A percentile compares a stretch with the other conserved stretches of the same genome.
Evolutionary conservation across 2,329 filamentous ascomycete genomes (phyloP).

Genomic region (Paecilomyces variotii): DNA sequence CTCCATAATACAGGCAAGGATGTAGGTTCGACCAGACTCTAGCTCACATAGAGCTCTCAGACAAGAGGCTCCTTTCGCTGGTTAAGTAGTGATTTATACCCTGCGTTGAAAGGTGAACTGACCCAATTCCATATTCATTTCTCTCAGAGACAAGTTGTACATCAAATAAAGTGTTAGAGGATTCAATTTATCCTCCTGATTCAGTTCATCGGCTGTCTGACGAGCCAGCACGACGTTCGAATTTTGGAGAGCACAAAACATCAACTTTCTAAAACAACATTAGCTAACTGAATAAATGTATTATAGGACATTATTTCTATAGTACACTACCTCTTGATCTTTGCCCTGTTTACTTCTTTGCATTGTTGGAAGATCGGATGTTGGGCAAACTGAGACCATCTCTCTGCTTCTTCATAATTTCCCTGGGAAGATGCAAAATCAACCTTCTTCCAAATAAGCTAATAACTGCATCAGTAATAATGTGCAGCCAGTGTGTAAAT

Average conservation of each 20-base stretch:
- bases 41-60: constrained; percentile 53
- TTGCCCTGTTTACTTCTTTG: constrained; percentile 58
- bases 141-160: constrained; percentile 65
- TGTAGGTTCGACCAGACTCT: constrained; percentile 51
- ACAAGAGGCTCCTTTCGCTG: constrained; percentile 50
- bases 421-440: constrained; percentile 50
- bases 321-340: constrained; percentile 61
- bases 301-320: too few relatives aligned
- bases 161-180: constrained; percentile 64
- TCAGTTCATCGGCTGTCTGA: constrained; percentile 52
- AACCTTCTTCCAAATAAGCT: constrained; percentile 78
- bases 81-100: constrained; percentile 1
- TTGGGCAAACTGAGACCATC: constrained; percentile 65
- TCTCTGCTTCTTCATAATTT: constrained; percentile 48
- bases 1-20: constrained; percentile 75
- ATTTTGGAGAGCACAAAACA: constrained; percentile 59
- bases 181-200: constrained; percentile 50
- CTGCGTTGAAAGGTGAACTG: too few relatives aligned
- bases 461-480: constrained; percentile 3
- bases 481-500: not conserved
- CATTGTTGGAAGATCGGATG: constrained; percentile 59
- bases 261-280: constrained; percentile 54
- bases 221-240: constrained; percentile 49
- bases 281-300: too few relatives aligned
- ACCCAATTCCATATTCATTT: too few relatives aligned